These are phyloP conservation scores for Bolboschoenus planiculmis DNA, from an alignment of 176 grass and related monocot genomes.

Conservation along the genomic window DNA sequence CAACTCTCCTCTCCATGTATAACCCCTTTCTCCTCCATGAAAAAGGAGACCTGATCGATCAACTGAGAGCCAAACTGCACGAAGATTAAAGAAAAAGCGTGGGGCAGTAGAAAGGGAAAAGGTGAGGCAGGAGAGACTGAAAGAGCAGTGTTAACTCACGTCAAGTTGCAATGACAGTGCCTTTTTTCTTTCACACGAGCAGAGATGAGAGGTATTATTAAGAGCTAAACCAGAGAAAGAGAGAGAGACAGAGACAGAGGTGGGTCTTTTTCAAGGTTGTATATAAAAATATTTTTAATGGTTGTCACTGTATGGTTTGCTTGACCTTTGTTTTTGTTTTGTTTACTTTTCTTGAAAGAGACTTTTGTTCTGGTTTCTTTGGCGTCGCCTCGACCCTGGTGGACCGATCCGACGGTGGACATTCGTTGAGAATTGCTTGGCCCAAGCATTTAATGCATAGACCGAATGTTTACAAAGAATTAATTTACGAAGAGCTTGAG, in stretches of 20 bases:
- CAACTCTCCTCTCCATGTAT: background rate
- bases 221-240: background rate
- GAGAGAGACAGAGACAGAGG: background rate
- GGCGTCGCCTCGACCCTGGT: background rate
- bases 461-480: background rate
- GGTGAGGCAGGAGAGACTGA: background rate
- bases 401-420: background rate
- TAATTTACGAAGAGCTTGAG: no score
- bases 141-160: constrained; percentile 4
- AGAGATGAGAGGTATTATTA: constrained; percentile 1
- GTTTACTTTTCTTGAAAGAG: constrained; percentile 8
- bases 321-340: constrained; percentile 32
- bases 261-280: constrained; percentile 18
- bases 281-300: background rate
- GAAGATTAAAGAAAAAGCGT: background rate
- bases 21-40: constrained; percentile 11
- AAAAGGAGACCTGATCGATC: background rate
- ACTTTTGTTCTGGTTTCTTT: constrained; percentile 12
- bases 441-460: background rate
- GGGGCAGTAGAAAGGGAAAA: background rate
- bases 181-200: constrained; percentile 13
- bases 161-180: constrained; percentile 6
- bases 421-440: background rate
- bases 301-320: constrained; percentile 11
- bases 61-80: background rate